A percentile compares a stretch with the other conserved stretches of the same genome.
Evolutionary conservation across 495 filamentous ascomycete genomes (phyloP).

Genomic region (Daldinia concentrica): DNA sequence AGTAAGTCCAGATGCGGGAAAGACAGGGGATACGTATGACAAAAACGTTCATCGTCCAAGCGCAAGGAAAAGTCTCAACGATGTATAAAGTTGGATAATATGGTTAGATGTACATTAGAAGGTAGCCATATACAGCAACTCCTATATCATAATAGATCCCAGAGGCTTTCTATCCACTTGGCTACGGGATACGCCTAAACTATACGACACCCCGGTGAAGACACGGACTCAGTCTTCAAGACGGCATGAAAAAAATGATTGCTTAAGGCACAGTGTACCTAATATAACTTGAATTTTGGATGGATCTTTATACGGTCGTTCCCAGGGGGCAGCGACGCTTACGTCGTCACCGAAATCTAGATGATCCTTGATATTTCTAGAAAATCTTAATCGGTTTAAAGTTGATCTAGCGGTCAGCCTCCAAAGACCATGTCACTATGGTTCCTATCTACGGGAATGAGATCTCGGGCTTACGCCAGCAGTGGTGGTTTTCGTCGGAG

Average conservation of each 20-base stretch:
- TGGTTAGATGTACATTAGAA: neutral
- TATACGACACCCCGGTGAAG: neutral
- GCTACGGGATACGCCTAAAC: neutral
- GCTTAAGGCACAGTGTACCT: neutral
- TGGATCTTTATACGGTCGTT: neutral
- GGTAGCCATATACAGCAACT: neutral
- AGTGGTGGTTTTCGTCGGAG: neutral
- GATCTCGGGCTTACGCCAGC: conserved; percentile 14
- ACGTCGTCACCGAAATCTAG: neutral
- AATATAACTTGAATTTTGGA: conserved; percentile 5
- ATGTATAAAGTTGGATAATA: neutral
- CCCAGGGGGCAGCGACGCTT: neutral
- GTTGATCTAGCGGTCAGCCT: neutral
- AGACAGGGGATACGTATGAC: neutral
- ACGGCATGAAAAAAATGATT: neutral
- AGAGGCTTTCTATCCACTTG: neutral
- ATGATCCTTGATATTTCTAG: neutral
- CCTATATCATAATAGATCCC: neutral
- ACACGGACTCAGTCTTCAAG: neutral
- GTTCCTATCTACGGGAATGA: conserved; percentile 11
- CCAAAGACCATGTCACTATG: neutral
- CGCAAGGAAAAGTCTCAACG: neutral
- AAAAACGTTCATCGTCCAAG: neutral
- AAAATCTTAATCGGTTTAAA: neutral
- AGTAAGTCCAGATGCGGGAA: neutral